phyloP scores from a whole-genome alignment of 768 basidiomycete species.

The Rhodotorula taiwanensis region DNA sequence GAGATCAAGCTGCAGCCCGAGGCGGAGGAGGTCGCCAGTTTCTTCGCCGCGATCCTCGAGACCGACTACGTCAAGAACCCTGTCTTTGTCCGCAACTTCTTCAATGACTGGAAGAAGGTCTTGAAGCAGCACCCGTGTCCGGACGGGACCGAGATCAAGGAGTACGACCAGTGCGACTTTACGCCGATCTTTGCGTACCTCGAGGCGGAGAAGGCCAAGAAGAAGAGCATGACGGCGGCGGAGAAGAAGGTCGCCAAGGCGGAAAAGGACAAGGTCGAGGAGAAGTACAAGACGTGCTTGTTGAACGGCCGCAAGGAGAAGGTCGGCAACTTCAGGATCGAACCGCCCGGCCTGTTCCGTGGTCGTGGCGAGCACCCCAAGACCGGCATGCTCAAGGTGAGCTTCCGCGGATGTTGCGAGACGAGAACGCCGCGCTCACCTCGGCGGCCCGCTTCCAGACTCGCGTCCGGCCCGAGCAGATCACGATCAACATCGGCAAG shows the following conservation, averaged over 20 bases:
- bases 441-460: slow-evolving; percentile 54
- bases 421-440: too few species aligned
- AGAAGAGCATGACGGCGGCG: slow-evolving; percentile 72
- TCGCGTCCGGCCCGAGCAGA: slow-evolving; percentile 87
- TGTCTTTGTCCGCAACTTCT: slow-evolving; percentile 90
- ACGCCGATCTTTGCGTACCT: slow-evolving; percentile 88
- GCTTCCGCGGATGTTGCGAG: too few species aligned
- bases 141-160: slow-evolving; percentile 65
- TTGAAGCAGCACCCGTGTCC: slow-evolving; percentile 71
- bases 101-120: slow-evolving; percentile 74
- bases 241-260: slow-evolving; percentile 91
- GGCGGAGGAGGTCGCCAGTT: slow-evolving; percentile 92
- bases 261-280: slow-evolving; percentile 72
- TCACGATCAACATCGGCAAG: slow-evolving; percentile 87
- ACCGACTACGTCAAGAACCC: slow-evolving; percentile 84
- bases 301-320: slow-evolving; percentile 97
- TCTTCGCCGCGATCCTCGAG: slow-evolving; percentile 87
- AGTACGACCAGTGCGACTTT: slow-evolving; percentile 82
- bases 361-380: slow-evolving; percentile 98
- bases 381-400: slow-evolving; percentile 88
- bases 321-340: slow-evolving; percentile 93
- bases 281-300: slow-evolving; percentile 73
- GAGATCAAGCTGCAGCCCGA: slow-evolving; percentile 69
- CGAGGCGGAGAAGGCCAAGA: slow-evolving; percentile 84
- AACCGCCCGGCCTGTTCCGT: slow-evolving; percentile 96